Evolutionary conservation across 108 stramenopile species (phyloP).

Genomic region (Pseudonitzschia delicatissima): DNA sequence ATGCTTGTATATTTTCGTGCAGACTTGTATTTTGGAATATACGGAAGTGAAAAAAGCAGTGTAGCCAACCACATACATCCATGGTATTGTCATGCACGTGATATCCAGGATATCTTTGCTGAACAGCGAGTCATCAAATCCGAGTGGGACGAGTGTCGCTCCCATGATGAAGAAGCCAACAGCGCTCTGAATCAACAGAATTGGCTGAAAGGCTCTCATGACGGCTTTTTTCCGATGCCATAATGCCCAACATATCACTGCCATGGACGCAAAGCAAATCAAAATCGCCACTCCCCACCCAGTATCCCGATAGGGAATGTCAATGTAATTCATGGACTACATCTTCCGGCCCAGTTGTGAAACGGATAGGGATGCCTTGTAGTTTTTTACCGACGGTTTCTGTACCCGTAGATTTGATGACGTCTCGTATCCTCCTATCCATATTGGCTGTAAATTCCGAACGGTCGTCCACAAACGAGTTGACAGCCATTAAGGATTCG

Average conservation of each 20-base stretch:
- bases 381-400: conserved; percentile 24
- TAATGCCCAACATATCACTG: conserved; percentile 38
- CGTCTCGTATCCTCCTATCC: conserved; percentile 18
- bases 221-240: conserved; percentile 29
- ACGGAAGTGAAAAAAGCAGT: conserved; percentile 47
- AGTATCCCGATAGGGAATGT: conserved; percentile 18
- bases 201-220: conserved; percentile 56
- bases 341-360: background rate
- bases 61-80: conserved; percentile 49
- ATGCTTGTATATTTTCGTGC: conserved; percentile 36
- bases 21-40: conserved; percentile 44
- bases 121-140: conserved; percentile 35
- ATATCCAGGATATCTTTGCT: conserved; percentile 15
- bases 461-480: too few relatives aligned
- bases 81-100: conserved; percentile 37
- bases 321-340: conserved; percentile 25
- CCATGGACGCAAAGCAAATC: conserved; percentile 30
- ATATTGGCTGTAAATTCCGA: conserved; percentile 26
- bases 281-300: conserved; percentile 29
- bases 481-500: too few relatives aligned
- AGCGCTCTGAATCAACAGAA: conserved; percentile 40
- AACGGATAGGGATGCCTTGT: background rate
- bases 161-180: conserved; percentile 46
- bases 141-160: conserved; percentile 29
- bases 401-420: conserved; percentile 1